A percentile compares a stretch with the other conserved stretches of the same genome.
These are phyloP conservation scores for Phytophthora ramorum DNA, from an alignment of 352 stramenopile genomes.

Conservation along the genomic window DNA sequence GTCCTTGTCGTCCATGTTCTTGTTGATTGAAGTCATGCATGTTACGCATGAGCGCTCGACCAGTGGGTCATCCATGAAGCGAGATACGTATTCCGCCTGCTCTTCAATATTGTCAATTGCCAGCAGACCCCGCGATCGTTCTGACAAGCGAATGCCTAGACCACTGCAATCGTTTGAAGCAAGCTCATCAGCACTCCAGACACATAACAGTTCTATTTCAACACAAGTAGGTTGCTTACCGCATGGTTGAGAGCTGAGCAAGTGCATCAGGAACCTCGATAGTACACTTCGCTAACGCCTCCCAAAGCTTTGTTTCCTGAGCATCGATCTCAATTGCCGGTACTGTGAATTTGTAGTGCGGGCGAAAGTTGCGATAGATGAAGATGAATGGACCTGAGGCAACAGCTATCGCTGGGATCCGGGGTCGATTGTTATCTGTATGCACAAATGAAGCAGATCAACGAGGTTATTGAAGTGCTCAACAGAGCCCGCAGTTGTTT, in stretches of 20 bases:
- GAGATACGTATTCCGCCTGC: slow-evolving; percentile 81
- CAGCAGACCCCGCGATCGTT: slow-evolving; percentile 73
- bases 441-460: not conserved
- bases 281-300: slow-evolving; percentile 66
- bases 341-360: slow-evolving; percentile 92
- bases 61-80: slow-evolving; percentile 82
- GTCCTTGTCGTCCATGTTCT: slow-evolving; percentile 87
- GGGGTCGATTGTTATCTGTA: slow-evolving; percentile 65
- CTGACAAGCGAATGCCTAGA: slow-evolving; percentile 69
- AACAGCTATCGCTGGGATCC: slow-evolving; percentile 86
- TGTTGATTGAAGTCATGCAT: slow-evolving; percentile 91
- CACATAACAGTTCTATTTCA: not conserved
- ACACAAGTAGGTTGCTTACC: slow-evolving; percentile 26
- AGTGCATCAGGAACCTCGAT: slow-evolving; percentile 76
- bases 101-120: slow-evolving; percentile 87
- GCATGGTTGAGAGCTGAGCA: slow-evolving; percentile 67
- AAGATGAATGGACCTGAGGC: slow-evolving; percentile 89
- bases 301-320: slow-evolving; percentile 80
- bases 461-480: not conserved
- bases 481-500: not conserved
- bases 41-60: slow-evolving; percentile 81
- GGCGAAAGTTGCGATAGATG: slow-evolving; percentile 92
- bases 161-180: slow-evolving; percentile 34
- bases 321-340: slow-evolving; percentile 77
- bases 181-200: not conserved